Base-by-base conservation (phyloP, 768 basidiomycete genomes). In the Leccinellum luteum region DNA sequence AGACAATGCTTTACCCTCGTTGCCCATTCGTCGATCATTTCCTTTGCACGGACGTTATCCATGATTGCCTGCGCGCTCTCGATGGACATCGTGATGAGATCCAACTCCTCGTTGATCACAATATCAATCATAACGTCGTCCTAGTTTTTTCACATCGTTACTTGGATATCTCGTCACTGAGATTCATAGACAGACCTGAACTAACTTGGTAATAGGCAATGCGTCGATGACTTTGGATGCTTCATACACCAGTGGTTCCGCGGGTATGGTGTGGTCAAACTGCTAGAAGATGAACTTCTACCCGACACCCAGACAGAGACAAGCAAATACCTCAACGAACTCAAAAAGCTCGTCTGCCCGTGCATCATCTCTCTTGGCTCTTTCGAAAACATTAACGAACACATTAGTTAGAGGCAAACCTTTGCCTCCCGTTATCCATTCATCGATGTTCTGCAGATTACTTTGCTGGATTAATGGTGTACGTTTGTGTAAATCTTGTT, bases 331-430 rank as follows among this genome's bases (percentile, higher is more conserved):
- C 48, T 75, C 64, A n/a, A 75, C 68, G 2, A 70, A 67, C 47
- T 68, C 57, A 5, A 79, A 64, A 19, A 76, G 43, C 34, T 44
- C 30, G 23, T 55, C 54, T 45, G 56, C 54, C 13, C 51, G 58
- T 14, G 54, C 54, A 27, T 58, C 57, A 19, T 73, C 71, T 17
- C 73, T 71, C 14, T 71, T 65, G 34, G 70, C 30, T 19, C 48
- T 57, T 62, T 73, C 75, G 55, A 81, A 66, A 19, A 81, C 69
- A 52, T 81, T 80, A 44, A 81, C 70, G 51, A 70, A 76, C 25
- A 79, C 76, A 54, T 81, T 81, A 52, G 70, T 74, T 25, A 81
- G 59, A 13, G 76, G 72, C 34, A 59, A 62, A 19, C 66, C 66
- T 9, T 44, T 60, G 31, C 62, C 59, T 49, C 62, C 57, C n/a